Base-by-base conservation (phyloP, 1,284 basidiomycete species). In the Ceratobasidium sp. region DNA sequence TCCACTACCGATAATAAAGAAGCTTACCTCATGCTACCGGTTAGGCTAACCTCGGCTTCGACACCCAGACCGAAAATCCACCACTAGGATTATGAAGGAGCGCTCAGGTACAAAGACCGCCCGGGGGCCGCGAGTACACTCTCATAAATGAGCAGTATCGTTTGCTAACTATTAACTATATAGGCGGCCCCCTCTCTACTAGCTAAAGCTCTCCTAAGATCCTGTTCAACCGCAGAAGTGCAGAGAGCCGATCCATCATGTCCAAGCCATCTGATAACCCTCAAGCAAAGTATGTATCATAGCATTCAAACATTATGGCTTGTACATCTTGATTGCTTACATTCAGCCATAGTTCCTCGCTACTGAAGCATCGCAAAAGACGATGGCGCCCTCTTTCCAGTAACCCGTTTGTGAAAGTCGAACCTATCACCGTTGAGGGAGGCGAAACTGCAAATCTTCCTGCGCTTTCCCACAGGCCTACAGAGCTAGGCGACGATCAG, bases 381-480 rank as follows among this genome's bases (percentile, higher is more conserved):
- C 53, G 3, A n/a, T 2, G 15, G 3, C 73, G 73, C 6, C 73
- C 73, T 0, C 6, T 77, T 6, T 46, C 53, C n/a, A 51, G 63
- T 20, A 77, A 77, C 53, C 73, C 73, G 39, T 77, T 77, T 23
- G 40, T 44, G 39, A 1, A 3, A 15, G 40, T 58, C 18, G 23
- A 60, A 9, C 4, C 39, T n/a, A 3, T 23, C 28, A 15, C 1
- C 20, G 23, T 1, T 10, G 64, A 44, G 58, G 73, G 39, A 7
- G 6, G 20, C 23, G n/a, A 26, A 26, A 28, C n/a, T 23, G 20
- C 40, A 2, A 15, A 20, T 20, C 23, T 53, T 7, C 46, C 73
- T 46, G 28, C 10, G 4, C 51, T 20, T 20, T 23, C 18, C n/a
- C 18, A 23, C 26, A 15, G 60, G 12, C 26, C 63, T 13, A 10